Conservation (phyloP, 805 yeast species). For the Starmera dryadoides region DNA sequence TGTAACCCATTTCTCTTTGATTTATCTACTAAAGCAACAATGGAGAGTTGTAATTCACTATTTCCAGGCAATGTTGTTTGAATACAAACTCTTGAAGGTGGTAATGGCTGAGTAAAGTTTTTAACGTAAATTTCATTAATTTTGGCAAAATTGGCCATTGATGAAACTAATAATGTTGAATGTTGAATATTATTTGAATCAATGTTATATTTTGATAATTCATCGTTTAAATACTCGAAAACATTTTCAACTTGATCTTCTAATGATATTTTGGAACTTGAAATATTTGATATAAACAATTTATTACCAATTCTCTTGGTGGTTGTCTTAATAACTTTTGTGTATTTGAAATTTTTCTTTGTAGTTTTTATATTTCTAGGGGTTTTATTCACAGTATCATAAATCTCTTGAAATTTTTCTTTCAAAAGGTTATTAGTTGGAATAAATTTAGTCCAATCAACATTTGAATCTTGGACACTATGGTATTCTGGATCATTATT, state of each 20-base stretch:
- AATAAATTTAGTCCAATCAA: constrained; percentile 17
- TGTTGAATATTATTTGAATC: constrained; percentile 45
- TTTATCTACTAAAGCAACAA: constrained; percentile 33
- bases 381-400: constrained; percentile 9
- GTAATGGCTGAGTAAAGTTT: constrained; percentile 53
- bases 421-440: constrained; percentile 25
- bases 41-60: constrained; percentile 49
- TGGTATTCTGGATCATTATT: constrained; percentile 17
- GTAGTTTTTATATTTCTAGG: neutral
- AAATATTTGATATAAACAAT: constrained; percentile 37
- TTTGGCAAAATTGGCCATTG: constrained; percentile 56
- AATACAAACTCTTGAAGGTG: constrained; percentile 88
- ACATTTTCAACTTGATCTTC: constrained; percentile 43
- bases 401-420: constrained; percentile 31
- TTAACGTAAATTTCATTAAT: constrained; percentile 56
- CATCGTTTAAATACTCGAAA: constrained; percentile 33
- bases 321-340: neutral
- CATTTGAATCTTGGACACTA: constrained; percentile 9
- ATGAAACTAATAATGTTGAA: constrained; percentile 50
- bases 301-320: constrained; percentile 20
- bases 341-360: neutral
- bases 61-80: constrained; percentile 43
- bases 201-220: constrained; percentile 25
- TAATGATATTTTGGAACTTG: constrained; percentile 16
- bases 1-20: constrained; percentile 63